Conservation (phyloP, 805 yeast species). For the Kodamaea sagamina region DNA sequence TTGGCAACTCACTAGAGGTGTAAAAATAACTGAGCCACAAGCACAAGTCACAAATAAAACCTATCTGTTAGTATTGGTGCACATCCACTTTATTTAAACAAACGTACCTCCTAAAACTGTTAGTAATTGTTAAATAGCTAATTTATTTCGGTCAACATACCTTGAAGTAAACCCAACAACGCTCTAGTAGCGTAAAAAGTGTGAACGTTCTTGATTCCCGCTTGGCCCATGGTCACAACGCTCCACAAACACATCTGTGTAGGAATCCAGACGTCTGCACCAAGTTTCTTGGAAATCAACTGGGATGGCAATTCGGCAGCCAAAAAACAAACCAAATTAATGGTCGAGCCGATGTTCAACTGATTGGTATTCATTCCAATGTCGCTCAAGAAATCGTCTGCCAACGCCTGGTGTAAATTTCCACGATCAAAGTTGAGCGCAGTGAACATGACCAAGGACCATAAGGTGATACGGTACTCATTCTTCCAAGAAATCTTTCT, state of each 20-base stretch:
- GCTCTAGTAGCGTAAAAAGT: conserved; percentile 27
- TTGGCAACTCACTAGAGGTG: conserved; percentile 56
- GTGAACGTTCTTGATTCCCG: conserved; percentile 18
- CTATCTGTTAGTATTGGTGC: conserved; percentile 7
- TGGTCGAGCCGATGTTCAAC: conserved; percentile 26
- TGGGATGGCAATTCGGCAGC: conserved; percentile 30
- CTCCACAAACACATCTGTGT: conserved; percentile 28
- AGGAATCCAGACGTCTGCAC: conserved; percentile 30
- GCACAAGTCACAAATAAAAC: conserved; percentile 57
- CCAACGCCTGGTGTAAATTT: conserved; percentile 27
- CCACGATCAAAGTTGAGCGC: conserved; percentile 29
- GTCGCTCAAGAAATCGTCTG: conserved; percentile 25
- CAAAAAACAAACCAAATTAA: conserved; percentile 25
- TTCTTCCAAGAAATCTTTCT: conserved; percentile 22
- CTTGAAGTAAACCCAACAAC: conserved; percentile 27
- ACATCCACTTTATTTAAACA: no score
- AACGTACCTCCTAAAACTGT: no score
- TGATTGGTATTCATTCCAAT: conserved; percentile 26
- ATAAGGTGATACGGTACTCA: conserved; percentile 26
- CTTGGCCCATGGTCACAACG: conserved; percentile 25
- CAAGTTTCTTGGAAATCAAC: conserved; percentile 26
- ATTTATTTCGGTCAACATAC: no score
- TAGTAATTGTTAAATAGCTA: no score
- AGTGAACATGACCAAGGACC: conserved; percentile 26
- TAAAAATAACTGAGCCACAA: conserved; percentile 69